Conservation (phyloP, 176 grass and related monocot genomes). For the Triticum monococcum region DNA sequence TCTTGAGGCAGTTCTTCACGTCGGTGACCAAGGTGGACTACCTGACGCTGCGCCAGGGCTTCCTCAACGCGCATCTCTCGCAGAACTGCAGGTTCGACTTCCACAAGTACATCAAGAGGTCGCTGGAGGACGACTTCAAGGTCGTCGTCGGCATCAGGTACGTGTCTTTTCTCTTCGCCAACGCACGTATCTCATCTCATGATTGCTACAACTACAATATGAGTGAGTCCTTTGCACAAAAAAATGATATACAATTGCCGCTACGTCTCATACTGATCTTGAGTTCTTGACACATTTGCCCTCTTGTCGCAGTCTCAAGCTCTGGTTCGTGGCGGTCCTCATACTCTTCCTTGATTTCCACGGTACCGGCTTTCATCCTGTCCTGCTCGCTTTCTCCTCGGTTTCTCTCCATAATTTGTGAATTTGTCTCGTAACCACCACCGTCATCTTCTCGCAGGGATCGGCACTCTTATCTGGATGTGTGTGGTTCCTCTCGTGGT, state of each 20-base stretch:
- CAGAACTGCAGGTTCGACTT: constrained; percentile 70
- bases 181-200: too few species aligned
- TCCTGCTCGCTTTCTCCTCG: too few species aligned
- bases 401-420: too few species aligned
- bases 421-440: too few species aligned
- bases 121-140: constrained; percentile 88
- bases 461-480: constrained; percentile 42
- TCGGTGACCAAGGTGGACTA: constrained; percentile 88
- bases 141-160: constrained; percentile 77
- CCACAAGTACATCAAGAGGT: constrained; percentile 83
- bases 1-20: constrained; percentile 84
- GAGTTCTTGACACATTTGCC: constrained; percentile 14
- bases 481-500: constrained; percentile 54
- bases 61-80: constrained; percentile 80
- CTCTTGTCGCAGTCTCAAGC: constrained; percentile 37
- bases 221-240: too few species aligned
- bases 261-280: neutral
- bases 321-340: constrained; percentile 62
- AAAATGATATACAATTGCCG: neutral
- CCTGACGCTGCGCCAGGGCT: constrained; percentile 76
- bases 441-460: neutral
- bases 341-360: constrained; percentile 47
- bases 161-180: neutral
- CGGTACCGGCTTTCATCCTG: neutral
- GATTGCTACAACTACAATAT: too few species aligned